Base-by-base conservation (phyloP, 2,329 filamentous ascomycete genomes). In the Mycogone perniciosa region DNA sequence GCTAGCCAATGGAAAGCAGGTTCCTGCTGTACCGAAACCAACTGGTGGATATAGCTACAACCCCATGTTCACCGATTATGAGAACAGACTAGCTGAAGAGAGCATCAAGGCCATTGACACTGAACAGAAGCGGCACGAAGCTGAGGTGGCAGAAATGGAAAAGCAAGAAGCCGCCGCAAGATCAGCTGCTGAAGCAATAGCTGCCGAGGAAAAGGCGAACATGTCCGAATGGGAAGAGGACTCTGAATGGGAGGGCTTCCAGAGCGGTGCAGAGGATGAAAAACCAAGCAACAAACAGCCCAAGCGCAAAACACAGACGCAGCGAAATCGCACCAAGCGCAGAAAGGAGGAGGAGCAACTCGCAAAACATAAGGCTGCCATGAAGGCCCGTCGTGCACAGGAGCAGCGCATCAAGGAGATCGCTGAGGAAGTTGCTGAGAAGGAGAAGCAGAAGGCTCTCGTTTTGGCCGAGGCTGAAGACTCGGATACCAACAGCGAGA, bases 41-140 rank as follows among this genome's bases (percentile, higher is more conserved):
- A 79, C 83, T 6, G 89, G 85, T 11, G 90, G 89, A 53, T 89
- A 85, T 67, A 95, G 89, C 60, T 99, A 99, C 73, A 99, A 99
- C 66, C 93, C 93, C 0, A 74, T 81, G 5, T 95, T 95, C 60
- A 79, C 82, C 56, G 90, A 96, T 56, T 99, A 95, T 77, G 85
- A 91, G 60, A 77, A 81, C 7, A 80, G 92, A 11, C 73, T 96
- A 41, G 77, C 80, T 20, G 76, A 81, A 39, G 89, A 95, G 68
- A 87, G 89, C 42, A 79, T 84, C 50, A 89, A 88, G 69, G 91
- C 86, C 10, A 75, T 96, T 2, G 86, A 85, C 56, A 81, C 84
- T 0, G 92, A 97, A 70, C 80, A 82, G 65, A 82, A 86, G 66
- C 84, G 90, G 5, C 68, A 92, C 5, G 78, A 75, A 35, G 81